Base-by-base conservation (phyloP, 192 early-diverging fungal genomes). In the Umbelopsis ramanniana region DNA sequence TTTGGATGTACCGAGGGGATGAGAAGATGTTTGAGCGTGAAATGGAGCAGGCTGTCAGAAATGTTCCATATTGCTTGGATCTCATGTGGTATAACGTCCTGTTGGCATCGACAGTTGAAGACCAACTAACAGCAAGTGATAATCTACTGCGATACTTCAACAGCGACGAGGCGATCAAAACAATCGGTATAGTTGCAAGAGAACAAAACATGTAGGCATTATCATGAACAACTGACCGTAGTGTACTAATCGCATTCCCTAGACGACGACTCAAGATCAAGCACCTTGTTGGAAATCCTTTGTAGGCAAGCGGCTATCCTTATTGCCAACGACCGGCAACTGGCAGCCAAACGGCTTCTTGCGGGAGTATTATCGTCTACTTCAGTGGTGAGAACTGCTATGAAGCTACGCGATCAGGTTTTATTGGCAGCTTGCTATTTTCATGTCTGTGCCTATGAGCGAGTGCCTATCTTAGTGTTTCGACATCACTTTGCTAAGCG, bases 361-460 rank as follows among this genome's bases (percentile, higher is more conserved):
- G 57, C 29, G 6, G 57, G 57, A 37, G 57, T 63, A 37, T 63
- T 63, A 35, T 63, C 57, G 12, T 63, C 57, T 63, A n/a, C 26
- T 17, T 63, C 57, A 63, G 29, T 26, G 57, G 57, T 63, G 57
- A 63, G 57, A 37, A 17, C 57, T 22, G 57, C 57, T 63, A 17
- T 63, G 10, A 63, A 35, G 17, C 17, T 63, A 17, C 57, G 57
- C 15, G 57, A 63, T 37, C 57, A 63, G 33, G 57, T 63, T 29
- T 37, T 63, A n/a, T 63, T 63, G 29, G 57, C 29, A 63, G 57
- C 57, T 63, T 29, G 57, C 29, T 63, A 63, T 63, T 63, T 63
- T 63, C 57, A 63, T 63, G 33, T 63, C 26, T 63, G 57, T 63
- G 33, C 33, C 26, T 63, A 63, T 63, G 57, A 35, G 33, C 26